Conservation (phyloP, 179 eudicot genomes). For the Actinidia polygama region DNA sequence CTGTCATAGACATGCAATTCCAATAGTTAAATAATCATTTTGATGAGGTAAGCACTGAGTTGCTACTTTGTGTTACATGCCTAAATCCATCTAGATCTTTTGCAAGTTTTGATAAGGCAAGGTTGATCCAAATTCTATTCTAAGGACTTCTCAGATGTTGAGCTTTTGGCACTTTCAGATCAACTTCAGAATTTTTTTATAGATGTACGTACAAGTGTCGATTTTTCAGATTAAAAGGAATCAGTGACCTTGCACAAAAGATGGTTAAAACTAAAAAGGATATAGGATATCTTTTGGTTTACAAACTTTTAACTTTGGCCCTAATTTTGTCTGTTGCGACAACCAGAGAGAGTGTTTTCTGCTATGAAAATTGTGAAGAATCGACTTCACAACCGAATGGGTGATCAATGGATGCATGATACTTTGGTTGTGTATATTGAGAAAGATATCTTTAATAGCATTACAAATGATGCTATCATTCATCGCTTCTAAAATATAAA, state of each 20-base stretch:
- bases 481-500: no score
- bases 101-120: background rate
- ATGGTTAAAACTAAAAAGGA: background rate
- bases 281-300: conserved; percentile 14
- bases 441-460: no score
- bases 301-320: background rate
- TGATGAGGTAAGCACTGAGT: no score
- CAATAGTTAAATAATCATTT: no score
- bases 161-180: background rate
- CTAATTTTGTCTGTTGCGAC: conserved; percentile 22
- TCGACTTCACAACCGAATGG: no score
- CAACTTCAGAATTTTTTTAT: background rate
- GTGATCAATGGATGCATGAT: background rate
- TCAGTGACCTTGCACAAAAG: no score
- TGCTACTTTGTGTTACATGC: no score
- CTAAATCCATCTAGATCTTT: background rate
- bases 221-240: background rate
- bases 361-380: background rate
- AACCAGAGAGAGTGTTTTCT: conserved; percentile 9
- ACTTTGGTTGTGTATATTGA: no score
- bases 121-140: background rate
- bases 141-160: background rate
- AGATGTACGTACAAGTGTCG: background rate
- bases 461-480: no score
- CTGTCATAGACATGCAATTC: no score